Conservation (phyloP, 257 asterid genomes). For the Nicotiana paniculata region DNA sequence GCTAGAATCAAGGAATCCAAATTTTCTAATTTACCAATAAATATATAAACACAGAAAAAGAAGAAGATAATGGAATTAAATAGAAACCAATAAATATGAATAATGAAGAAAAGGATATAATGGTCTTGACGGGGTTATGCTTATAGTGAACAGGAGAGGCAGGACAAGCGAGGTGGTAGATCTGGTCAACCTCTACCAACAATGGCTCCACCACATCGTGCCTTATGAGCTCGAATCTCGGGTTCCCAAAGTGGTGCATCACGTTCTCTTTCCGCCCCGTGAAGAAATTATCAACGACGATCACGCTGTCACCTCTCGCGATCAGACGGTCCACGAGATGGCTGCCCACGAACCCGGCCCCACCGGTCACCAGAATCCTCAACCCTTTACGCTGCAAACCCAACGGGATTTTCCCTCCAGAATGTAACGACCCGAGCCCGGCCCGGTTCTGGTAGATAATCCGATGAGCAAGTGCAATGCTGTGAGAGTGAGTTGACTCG, state of each 20-base stretch:
- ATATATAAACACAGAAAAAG: no score
- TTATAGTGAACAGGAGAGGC: slow-evolving; percentile 20
- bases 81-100: not conserved
- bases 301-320: slow-evolving; percentile 18
- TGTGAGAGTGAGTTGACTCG: slow-evolving; percentile 28
- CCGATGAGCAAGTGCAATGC: slow-evolving; percentile 15
- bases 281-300: slow-evolving; percentile 16
- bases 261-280: slow-evolving; percentile 18
- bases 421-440: slow-evolving; percentile 43
- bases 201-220: slow-evolving; percentile 19
- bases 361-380: slow-evolving; percentile 90
- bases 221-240: slow-evolving; percentile 15
- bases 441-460: slow-evolving; percentile 44
- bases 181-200: slow-evolving; percentile 1
- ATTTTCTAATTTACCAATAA: not conserved
- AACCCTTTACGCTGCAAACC: slow-evolving; percentile 65
- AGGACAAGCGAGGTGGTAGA: slow-evolving; percentile 8
- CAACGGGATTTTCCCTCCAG: slow-evolving; percentile 76
- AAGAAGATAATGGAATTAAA: not conserved
- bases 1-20: not conserved
- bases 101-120: slow-evolving; percentile 33
- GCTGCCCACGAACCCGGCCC: slow-evolving; percentile 95
- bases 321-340: slow-evolving; percentile 91
- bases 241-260: slow-evolving; percentile 18
- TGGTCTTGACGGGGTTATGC: slow-evolving; percentile 17